These are phyloP conservation scores for Breviolum minutum DNA, from an alignment of 73 alveolate genomes.

Conservation along the genomic window DNA sequence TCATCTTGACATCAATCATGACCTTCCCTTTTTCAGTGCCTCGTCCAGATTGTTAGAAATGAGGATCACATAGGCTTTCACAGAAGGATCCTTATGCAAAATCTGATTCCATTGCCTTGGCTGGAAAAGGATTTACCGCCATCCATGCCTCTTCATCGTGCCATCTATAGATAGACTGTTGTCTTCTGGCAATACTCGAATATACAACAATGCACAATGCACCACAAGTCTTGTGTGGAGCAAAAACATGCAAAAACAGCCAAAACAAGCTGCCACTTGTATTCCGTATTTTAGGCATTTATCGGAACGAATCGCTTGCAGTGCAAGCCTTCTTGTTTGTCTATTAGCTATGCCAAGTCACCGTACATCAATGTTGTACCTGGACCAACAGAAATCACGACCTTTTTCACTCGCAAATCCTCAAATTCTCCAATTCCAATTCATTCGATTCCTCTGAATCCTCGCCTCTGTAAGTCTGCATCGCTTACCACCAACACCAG, in stretches of 20 bases:
- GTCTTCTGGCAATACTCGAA: neutral
- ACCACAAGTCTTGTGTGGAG: neutral
- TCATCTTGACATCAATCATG: too few species aligned
- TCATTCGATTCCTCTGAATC: neutral
- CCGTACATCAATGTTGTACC: slow-evolving; percentile 85
- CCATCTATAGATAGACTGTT: neutral
- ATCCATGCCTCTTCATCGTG: neutral
- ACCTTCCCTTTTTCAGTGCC: neutral
- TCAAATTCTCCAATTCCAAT: neutral
- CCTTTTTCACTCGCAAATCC: neutral
- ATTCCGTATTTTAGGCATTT: neutral
- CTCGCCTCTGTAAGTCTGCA: slow-evolving; percentile 68
- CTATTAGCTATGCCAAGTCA: neutral
- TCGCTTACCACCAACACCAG: slow-evolving; percentile 75
- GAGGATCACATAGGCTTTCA: slow-evolving; percentile 50
- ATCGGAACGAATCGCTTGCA: neutral
- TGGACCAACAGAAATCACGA: neutral
- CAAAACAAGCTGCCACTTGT: neutral
- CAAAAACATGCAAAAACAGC: neutral
- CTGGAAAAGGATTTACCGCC: neutral
- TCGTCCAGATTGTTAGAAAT: slow-evolving; percentile 72
- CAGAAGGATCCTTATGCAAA: slow-evolving; percentile 58
- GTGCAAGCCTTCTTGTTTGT: neutral
- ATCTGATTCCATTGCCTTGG: slow-evolving; percentile 81
- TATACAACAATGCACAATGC: too few species aligned